These are phyloP conservation scores for Metarhizium brunneum DNA, from an alignment of 2,329 filamentous ascomycete species.

Conservation along the genomic window DNA sequence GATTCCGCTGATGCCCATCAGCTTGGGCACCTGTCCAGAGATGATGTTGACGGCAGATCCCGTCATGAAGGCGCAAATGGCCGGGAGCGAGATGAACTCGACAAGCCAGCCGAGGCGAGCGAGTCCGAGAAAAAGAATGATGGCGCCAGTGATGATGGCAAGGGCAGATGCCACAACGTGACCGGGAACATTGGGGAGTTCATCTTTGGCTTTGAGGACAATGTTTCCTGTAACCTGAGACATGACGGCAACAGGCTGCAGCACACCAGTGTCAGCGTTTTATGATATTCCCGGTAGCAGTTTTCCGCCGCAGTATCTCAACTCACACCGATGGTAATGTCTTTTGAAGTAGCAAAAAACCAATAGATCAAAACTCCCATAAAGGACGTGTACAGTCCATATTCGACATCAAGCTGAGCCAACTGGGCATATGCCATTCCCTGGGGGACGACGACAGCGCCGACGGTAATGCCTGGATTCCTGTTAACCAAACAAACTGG, in stretches of 20 bases:
- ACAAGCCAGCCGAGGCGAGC: conserved; percentile 43
- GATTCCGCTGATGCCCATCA: conserved; percentile 40
- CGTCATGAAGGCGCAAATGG: conserved; percentile 47
- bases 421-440: conserved; percentile 44
- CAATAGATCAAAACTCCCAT: conserved; percentile 94
- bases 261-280: conserved; percentile 9
- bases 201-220: conserved; percentile 28
- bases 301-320: neutral
- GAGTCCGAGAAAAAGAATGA: conserved; percentile 40
- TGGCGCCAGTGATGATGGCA: conserved; percentile 36
- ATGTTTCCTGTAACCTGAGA: conserved; percentile 42
- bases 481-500: neutral
- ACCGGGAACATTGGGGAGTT: conserved; percentile 27
- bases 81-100: conserved; percentile 43
- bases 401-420: conserved; percentile 37
- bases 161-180: conserved; percentile 38
- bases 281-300: neutral
- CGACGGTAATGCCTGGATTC: conserved; percentile 31
- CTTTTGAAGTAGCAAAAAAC: conserved; percentile 95
- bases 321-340: conserved; percentile 75
- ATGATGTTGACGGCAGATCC: conserved; percentile 42
- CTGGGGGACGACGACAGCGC: conserved; percentile 45
- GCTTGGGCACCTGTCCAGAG: conserved; percentile 38
- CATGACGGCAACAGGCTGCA: conserved; percentile 44
- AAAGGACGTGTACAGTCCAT: conserved; percentile 64